Conservation (phyloP, 2,329 filamentous ascomycete species). For the Aureobasidium sp. region DNA sequence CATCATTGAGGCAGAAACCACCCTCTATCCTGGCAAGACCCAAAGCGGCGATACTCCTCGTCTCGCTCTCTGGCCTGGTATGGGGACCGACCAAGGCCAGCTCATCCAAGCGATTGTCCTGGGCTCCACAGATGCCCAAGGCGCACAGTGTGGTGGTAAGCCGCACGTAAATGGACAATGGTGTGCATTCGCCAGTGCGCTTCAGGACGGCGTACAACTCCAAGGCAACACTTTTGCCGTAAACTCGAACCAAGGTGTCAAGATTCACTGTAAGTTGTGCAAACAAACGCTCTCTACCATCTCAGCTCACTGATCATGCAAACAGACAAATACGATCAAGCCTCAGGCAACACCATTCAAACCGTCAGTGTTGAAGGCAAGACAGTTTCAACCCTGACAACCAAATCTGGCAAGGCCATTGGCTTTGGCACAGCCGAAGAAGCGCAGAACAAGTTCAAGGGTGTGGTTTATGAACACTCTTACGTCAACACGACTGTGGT, state of each 20-base stretch:
- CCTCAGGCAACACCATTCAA: conserved; percentile 35
- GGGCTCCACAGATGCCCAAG: conserved; percentile 3
- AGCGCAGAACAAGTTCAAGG: conserved; percentile 34
- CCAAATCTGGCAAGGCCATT: conserved; percentile 33
- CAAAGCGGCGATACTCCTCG: conserved; percentile 32
- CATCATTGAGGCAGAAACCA: conserved; percentile 39
- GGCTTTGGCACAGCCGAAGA: conserved; percentile 32
- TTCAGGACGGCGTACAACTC: conserved; percentile 3
- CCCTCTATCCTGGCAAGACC: conserved; percentile 34
- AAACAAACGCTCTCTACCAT: no score
- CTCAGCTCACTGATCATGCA: neutral
- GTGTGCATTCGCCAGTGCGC: conserved; percentile 13
- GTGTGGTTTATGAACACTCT: conserved; percentile 33
- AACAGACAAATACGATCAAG: conserved; percentile 32
- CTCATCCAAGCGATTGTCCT: conserved; percentile 38
- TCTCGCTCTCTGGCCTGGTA: conserved; percentile 41
- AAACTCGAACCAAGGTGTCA: neutral
- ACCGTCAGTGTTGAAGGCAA: conserved; percentile 31
- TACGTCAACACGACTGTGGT: conserved; percentile 13
- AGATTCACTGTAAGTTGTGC: neutral
- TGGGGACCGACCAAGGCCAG: conserved; percentile 41
- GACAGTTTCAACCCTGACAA: conserved; percentile 37
- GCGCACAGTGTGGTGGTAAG: neutral
- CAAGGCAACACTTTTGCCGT: neutral
- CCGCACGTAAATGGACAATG: conserved; percentile 6